A percentile compares a stretch with the other conserved stretches of the same genome.
phyloP scores from a whole-genome alignment of 306 rosid genomes.

The Lotus japonicus region DNA sequence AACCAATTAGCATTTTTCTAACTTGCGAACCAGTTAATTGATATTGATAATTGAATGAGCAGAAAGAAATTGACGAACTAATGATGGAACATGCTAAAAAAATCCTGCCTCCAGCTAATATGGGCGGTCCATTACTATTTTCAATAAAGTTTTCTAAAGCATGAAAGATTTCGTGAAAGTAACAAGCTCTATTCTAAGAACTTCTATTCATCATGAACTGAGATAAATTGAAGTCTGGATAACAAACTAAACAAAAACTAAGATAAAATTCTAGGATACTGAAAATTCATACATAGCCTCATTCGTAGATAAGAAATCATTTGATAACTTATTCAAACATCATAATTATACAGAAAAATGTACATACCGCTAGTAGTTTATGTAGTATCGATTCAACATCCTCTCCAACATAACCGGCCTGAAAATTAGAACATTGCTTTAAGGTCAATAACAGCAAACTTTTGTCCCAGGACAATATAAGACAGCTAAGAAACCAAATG shows the following conservation, averaged over 20 bases:
- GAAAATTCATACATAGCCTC: background rate
- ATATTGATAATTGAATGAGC: background rate
- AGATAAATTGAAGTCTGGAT: too few relatives aligned
- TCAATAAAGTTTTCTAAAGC: slow-evolving; percentile 8
- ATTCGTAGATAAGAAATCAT: background rate
- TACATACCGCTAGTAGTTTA: slow-evolving; percentile 81
- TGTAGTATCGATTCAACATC: slow-evolving; percentile 90
- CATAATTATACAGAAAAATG: slow-evolving; percentile 8
- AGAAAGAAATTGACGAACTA: background rate
- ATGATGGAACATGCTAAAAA: background rate
- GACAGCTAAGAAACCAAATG: background rate
- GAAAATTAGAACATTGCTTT: slow-evolving; percentile 39
- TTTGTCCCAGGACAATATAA: background rate
- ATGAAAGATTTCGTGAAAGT: background rate
- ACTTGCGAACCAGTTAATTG: background rate
- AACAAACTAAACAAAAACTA: background rate
- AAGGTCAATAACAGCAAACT: slow-evolving; percentile 17
- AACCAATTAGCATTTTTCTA: background rate
- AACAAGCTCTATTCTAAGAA: slow-evolving; percentile 4
- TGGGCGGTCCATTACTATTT: background rate
- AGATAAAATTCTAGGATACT: background rate
- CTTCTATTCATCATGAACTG: background rate
- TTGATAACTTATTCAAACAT: slow-evolving; percentile 12
- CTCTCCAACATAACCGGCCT: slow-evolving; percentile 99
- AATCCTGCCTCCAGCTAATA: background rate